Evolutionary conservation across 2,329 filamentous ascomycete species (phyloP).

Genomic region (Botrytis tulipae): DNA sequence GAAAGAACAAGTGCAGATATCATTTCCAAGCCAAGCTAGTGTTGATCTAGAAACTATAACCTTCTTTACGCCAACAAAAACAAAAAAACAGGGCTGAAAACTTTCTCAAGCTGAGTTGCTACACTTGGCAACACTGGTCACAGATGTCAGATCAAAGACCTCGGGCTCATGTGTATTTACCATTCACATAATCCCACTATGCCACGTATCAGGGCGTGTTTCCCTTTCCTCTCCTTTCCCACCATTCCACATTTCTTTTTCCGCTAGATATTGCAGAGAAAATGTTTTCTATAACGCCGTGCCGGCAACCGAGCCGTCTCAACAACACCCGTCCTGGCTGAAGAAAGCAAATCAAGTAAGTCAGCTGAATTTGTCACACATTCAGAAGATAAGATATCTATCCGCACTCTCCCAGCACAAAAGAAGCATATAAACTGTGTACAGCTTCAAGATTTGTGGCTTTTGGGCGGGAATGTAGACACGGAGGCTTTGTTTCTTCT

Average conservation of each 20-base stretch:
- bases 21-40: background rate
- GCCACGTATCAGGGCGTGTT: background rate
- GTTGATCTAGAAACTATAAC: background rate
- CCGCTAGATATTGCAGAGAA: background rate
- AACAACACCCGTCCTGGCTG: background rate
- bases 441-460: background rate
- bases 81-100: background rate
- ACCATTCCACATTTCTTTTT: background rate
- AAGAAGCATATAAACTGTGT: background rate
- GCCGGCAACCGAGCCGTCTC: background rate
- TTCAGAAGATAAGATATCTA: background rate
- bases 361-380: background rate
- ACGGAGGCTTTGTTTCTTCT: background rate
- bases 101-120: background rate
- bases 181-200: background rate
- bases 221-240: background rate
- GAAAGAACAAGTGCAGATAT: background rate
- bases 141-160: background rate
- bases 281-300: background rate
- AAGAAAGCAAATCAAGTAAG: background rate
- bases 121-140: background rate
- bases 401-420: background rate
- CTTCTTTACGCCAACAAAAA: background rate
- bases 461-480: background rate
- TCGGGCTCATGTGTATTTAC: background rate